Base-by-base conservation (phyloP, 805 yeast genomes). In the Saccharomycopsis capsularis region DNA sequence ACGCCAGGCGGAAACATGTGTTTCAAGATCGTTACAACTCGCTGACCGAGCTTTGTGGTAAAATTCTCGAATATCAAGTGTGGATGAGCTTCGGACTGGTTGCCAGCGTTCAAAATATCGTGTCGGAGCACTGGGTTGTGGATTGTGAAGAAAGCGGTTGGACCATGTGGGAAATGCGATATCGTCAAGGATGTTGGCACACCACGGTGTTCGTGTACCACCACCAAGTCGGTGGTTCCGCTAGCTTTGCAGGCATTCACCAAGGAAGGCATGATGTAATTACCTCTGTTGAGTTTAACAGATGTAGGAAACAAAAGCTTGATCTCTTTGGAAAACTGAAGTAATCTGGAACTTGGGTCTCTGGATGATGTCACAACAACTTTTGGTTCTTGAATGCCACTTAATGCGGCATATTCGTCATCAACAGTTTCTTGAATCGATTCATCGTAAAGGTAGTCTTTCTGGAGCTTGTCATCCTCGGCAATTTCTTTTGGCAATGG, bases 1-100 rank as follows among this genome's bases (percentile, higher is more conserved):
- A 84, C 95, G n/a, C 98, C 98, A 0, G 97, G 95, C 6, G 99
- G 96, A 68, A 90, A 93, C 59, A 91, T 65, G 65, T 93, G 95
- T 65, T 91, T 86, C 57, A 93, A 69, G 18, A 89, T 75, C 35
- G 82, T 81, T 23, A 69, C 90, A 1, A 88, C 90, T 53, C 99
- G 74, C 59, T 82, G 71, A 23, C 99, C 99, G 36, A 91, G 70
- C 40, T 78, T 77, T 1, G 93, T 76, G 9, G 81, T 77, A 65
- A 93, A 90, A 61, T 88, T 88, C 56, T 93, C 96, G 65, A 93
- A 91, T 15, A 93, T 83, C 52, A 93, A 72, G 68, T 91, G 98
- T 13, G 99, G 99, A 60, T 85, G 85, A 1, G 85, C 87, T 67
- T 93, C 97, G 50, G 91, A 80, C 56, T 85, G 86, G 60, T 85